Percentiles rank a stretch among this genome's conserved stretches.
Conservation (phyloP, 2,329 filamentous ascomycete genomes). For the Rhynchosporium graminicola region DNA sequence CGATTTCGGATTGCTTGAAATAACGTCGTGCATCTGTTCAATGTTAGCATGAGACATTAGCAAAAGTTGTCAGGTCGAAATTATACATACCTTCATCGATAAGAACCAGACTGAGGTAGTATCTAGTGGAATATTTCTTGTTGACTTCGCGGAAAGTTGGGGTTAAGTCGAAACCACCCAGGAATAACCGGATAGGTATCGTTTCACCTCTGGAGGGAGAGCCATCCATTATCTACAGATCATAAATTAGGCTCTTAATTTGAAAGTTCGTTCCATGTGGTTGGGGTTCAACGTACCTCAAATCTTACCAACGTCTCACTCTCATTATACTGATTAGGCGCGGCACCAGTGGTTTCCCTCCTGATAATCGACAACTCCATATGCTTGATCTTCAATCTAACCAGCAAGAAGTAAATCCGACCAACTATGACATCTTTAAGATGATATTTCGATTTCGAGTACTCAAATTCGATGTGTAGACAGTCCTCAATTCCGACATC, state of each 20-base stretch:
- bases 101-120: slow-evolving; percentile 93
- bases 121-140: slow-evolving; percentile 98
- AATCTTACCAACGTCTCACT: slow-evolving; percentile 97
- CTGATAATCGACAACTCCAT: slow-evolving; percentile 99
- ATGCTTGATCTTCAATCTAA: slow-evolving; percentile 98
- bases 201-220: slow-evolving; percentile 93
- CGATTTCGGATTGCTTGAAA: slow-evolving; percentile 99
- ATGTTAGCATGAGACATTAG: slow-evolving; percentile 5
- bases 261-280: neutral
- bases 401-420: slow-evolving; percentile 95
- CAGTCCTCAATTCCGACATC: slow-evolving; percentile 99
- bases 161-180: slow-evolving; percentile 95
- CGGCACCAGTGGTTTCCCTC: slow-evolving; percentile 91
- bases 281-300: slow-evolving; percentile 58
- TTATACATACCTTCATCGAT: slow-evolving; percentile 78
- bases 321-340: slow-evolving; percentile 99
- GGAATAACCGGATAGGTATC: slow-evolving; percentile 94
- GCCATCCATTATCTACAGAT: slow-evolving; percentile 87
- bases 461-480: slow-evolving; percentile 98
- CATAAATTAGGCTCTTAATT: slow-evolving; percentile 11
- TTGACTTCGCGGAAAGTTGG: slow-evolving; percentile 99
- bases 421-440: slow-evolving; percentile 99
- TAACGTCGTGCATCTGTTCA: slow-evolving; percentile 86
- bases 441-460: slow-evolving; percentile 99
- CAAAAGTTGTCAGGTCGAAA: neutral